Percentiles rank a stretch among this genome's conserved stretches.
Conservation (phyloP, 805 yeast species). For the Suhomyces sp. region DNA sequence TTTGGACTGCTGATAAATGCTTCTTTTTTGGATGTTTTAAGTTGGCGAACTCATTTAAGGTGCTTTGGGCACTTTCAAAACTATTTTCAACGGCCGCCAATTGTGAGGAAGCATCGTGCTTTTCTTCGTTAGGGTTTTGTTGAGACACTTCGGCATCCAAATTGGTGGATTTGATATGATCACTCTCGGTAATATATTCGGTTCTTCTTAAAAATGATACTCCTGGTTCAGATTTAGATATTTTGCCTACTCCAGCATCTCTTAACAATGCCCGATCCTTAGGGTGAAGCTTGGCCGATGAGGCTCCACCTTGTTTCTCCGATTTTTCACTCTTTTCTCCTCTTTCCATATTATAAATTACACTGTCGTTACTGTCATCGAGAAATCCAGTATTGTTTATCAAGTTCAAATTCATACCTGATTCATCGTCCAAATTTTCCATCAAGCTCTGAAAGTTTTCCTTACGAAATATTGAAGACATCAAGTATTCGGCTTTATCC, state of each 20-base stretch:
- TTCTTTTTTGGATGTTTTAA: slow-evolving; percentile 79
- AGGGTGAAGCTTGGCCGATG: slow-evolving; percentile 55
- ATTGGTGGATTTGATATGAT: slow-evolving; percentile 23
- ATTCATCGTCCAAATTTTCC: slow-evolving; percentile 51
- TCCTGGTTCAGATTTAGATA: slow-evolving; percentile 44
- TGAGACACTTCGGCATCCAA: slow-evolving; percentile 24
- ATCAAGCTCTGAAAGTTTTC: slow-evolving; percentile 67
- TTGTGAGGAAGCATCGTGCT: slow-evolving; percentile 59
- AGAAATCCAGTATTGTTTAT: slow-evolving; percentile 64
- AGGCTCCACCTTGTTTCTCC: slow-evolving; percentile 14
- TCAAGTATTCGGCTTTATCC: slow-evolving; percentile 45
- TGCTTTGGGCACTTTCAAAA: slow-evolving; percentile 59
- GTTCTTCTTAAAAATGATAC: slow-evolving; percentile 91
- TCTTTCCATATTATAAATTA: slow-evolving; percentile 28
- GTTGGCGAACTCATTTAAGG: slow-evolving; percentile 35
- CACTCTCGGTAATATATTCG: slow-evolving; percentile 78
- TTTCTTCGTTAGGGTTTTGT: slow-evolving; percentile 18
- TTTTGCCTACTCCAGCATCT: slow-evolving; percentile 64
- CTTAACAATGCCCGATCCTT: slow-evolving; percentile 71
- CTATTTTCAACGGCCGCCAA: slow-evolving; percentile 71
- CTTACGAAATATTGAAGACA: slow-evolving; percentile 70
- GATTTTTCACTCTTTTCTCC: slow-evolving; percentile 2
- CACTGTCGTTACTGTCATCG: slow-evolving; percentile 54
- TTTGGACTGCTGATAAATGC: slow-evolving; percentile 65
- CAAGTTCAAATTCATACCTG: slow-evolving; percentile 78